Base-by-base conservation (phyloP, 2,329 filamentous ascomycete genomes). In the Elsinoe perseae region DNA sequence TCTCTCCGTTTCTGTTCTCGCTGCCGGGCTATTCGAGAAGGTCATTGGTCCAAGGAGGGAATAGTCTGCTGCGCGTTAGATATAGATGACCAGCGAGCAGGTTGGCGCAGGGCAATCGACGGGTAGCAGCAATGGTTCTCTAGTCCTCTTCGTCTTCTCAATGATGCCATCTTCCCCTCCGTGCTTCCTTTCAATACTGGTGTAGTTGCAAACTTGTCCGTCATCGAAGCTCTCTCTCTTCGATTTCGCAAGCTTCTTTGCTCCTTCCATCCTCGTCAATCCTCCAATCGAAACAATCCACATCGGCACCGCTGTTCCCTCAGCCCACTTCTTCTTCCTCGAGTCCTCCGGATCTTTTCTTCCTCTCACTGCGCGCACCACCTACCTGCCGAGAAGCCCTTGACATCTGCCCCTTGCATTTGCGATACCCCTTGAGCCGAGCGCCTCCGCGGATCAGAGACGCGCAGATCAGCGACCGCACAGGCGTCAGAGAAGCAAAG, bases 31-130 rank as follows among this genome's bases (percentile, higher is more conserved):
- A 34, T 8, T 12, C 28, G 9, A 20, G 30, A 5, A 2, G 2
- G 20, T 36, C 14, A 38, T 36, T 52, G 48, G 48, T 18, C 28
- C 12, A 25, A 4, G 16, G 18, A 8, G 6, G 6, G 18, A 30
- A 52, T 52, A 52, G 48, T 52, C 48, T 52, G 38, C 48, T 52
- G 48, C 30, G 48, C 48, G 48, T 52, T 52, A 52, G 48, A 52
- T 52, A 52, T 52, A 52, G 48, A 38, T 36, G 48, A 52, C 48
- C 32, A 52, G 48, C 48, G 28, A 38, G 48, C 48, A 52, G 48
- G 48, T 52, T 52, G 28, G 48, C 48, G 38, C 48, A 52, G 48
- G 48, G 48, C 48, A 52, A 52, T 52, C 18, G 48, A 52, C 48
- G 48, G 48, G 48, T 52, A 25, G 25, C 16, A 50, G 48, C 48